phyloP scores from a whole-genome alignment of 2,329 filamentous ascomycete species.

The Trichoderma brevicompactum region DNA sequence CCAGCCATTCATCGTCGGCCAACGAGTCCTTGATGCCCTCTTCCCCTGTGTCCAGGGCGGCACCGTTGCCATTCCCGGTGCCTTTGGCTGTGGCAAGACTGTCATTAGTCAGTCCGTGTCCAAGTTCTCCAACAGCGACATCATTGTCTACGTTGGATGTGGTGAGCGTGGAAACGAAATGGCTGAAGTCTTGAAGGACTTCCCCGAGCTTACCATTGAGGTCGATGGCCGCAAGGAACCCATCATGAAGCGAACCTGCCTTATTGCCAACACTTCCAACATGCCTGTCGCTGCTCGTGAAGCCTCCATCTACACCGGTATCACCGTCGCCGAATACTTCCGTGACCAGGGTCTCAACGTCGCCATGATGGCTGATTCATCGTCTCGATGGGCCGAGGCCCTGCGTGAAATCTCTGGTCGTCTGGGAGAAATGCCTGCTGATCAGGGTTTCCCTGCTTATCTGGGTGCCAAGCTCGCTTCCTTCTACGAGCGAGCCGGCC shows the following conservation, averaged over 20 bases:
- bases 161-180: slow-evolving; percentile 98
- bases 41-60: slow-evolving; percentile 97
- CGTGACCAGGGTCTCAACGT: slow-evolving; percentile 96
- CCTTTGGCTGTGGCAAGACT: slow-evolving; percentile 98
- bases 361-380: slow-evolving; percentile 99
- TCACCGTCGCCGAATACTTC: slow-evolving; percentile 96
- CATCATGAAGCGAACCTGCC: slow-evolving; percentile 99
- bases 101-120: slow-evolving; percentile 98
- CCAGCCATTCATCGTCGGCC: slow-evolving; percentile 92
- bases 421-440: slow-evolving; percentile 98
- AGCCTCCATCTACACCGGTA: slow-evolving; percentile 97
- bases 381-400: slow-evolving; percentile 97
- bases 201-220: slow-evolving; percentile 95
- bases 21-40: slow-evolving; percentile 92
- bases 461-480: slow-evolving; percentile 94
- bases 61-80: slow-evolving; percentile 96
- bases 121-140: slow-evolving; percentile 99
- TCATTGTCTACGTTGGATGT: slow-evolving; percentile 93
- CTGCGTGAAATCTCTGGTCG: slow-evolving; percentile 98
- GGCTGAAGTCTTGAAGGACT: slow-evolving; percentile 99
- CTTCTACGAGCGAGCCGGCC: slow-evolving; percentile 98
- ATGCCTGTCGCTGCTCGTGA: slow-evolving; percentile 99
- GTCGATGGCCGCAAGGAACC: slow-evolving; percentile 94
- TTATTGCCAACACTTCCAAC: slow-evolving; percentile 99
- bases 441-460: slow-evolving; percentile 99